Evolutionary conservation across 2,329 filamentous ascomycete genomes (phyloP), one percentile per base, ranked within the genome.

Genomic region (Akanthomyces uredinophilus): DNA sequence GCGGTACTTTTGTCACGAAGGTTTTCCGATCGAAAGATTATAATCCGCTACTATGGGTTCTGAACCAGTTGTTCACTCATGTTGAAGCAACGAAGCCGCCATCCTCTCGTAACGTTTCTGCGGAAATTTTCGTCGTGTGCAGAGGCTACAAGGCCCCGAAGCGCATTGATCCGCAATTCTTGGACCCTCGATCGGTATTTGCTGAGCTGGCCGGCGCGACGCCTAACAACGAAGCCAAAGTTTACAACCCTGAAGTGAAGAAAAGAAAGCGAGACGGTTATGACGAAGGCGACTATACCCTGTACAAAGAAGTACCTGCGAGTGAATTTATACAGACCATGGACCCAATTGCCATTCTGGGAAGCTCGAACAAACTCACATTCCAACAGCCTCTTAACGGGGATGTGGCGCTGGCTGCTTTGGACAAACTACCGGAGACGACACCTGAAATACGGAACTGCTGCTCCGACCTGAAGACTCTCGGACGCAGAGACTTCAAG

Each of bases 121-220:
- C 95, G 67, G 95, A 99, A 80, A 98, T 98, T 46, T 99, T 99
- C 79, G 94, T 98, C 66, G 95, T 99, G 39, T 98, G 94, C 77
- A 87, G 89, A 67, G 95, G 94, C 22, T 99, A 87, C 81, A 98
- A 97, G 78, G 94, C 94, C 0, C 95, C 95, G 4, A 98, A 97
- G 78, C 85, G 87, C 66, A 86, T 99, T 63, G 95, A 99, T 71
- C 92, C 94, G 11, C 91, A 91, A 67, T 96, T 99, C 73, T 81
- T 99, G 58, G 95, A 99, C 70, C 87, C 95, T 6, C 87, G 87
- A 66, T 86, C 90, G 62, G 95, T 98, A 35, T 99, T 99, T 71
- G 93, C 93, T 37, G 95, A 99, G 74, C 79, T 97, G n/a, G 81
- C 89, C 37, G 91, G 90, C 62, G 86, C 90, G 1, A 89, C 88